Percentiles rank a stretch among this genome's conserved stretches.
phyloP scores from a whole-genome alignment of 768 basidiomycete genomes.

The Amanita rimosa region DNA sequence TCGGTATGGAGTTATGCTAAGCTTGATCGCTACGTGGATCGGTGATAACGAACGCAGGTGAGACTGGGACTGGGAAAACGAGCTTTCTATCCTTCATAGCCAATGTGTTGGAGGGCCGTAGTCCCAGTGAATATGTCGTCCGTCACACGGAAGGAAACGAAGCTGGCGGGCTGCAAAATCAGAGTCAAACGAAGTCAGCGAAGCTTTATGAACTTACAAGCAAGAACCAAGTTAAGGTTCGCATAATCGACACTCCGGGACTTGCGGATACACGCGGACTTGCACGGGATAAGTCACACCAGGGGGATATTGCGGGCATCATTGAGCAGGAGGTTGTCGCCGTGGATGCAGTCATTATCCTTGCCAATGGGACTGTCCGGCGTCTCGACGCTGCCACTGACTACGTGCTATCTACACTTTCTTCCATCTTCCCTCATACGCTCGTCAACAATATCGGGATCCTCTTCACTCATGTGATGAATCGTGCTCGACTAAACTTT shows the following conservation, averaged over 20 bases:
- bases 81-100: conserved; percentile 9
- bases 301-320: conserved; percentile 13
- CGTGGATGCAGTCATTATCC: conserved; percentile 16
- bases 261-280: conserved; percentile 18
- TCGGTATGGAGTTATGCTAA: neutral
- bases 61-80: conserved; percentile 12
- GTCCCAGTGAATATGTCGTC: neutral
- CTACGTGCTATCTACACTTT: conserved; percentile 14
- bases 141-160: conserved; percentile 6
- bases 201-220: conserved; percentile 7
- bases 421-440: conserved; percentile 15
- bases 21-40: neutral
- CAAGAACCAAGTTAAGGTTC: conserved; percentile 8
- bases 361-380: conserved; percentile 15
- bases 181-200: conserved; percentile 10
- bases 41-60: conserved; percentile 6
- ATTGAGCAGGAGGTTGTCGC: conserved; percentile 11
- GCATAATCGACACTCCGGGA: conserved; percentile 18
- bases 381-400: conserved; percentile 14
- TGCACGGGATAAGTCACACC: conserved; percentile 13
- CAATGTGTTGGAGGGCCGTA: conserved; percentile 8
- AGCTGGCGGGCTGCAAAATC: conserved; percentile 4
- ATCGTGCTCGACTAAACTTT: conserved; percentile 13
- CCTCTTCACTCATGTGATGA: conserved; percentile 15
- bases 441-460: conserved; percentile 16